Evolutionary conservation across 306 rosid genomes (phyloP), one percentile per base, ranked within the genome.

Genomic region (Fragaria vesca): DNA sequence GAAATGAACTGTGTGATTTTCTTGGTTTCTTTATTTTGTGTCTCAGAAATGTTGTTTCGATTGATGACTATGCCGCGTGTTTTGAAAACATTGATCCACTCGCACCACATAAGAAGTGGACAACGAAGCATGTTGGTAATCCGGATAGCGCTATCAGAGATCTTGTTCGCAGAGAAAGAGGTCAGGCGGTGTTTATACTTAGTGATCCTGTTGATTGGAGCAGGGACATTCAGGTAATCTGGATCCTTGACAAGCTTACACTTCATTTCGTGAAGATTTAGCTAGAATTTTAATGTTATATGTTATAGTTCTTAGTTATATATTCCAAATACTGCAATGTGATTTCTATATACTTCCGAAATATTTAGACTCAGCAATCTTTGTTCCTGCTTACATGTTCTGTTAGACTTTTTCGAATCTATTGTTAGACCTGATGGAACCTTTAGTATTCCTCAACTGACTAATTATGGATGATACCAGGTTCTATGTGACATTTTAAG

Each of bases 171-270:
- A 87, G 91, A 6, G 75, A 92, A 84, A 89, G 94, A 84, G 97
- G 92, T 84, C 84, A 78, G 73, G 98, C 97, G 10, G 93, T 84
- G 30, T 94, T 94, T 80, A 9, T 94, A 36, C 88, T 94, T 65
- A 94, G 98, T 66, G 97, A 94, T 78, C 87, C 98, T 81, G 92
- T 90, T 78, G 97, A 92, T 81, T 94, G 98, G 98, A 89, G 98
- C 91, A 88, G 97, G 79, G 98, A 94, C 83, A 83, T 92, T 74
- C 98, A 94, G 95, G 98, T 89, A 54, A 36, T 57, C 50, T 70
- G 55, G 20, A 60, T 36, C 51, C 55, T 67, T 66, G 36, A 72
- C 51, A 24, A n/a, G 16, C 13, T 32, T 38, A 5, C 15, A 36
- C 51, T 26, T 78, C 40, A 42, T 21, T 36, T 34, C 15, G 15